Evolutionary conservation across 345 rosid species (phyloP).

Genomic region (Linum tenue): DNA sequence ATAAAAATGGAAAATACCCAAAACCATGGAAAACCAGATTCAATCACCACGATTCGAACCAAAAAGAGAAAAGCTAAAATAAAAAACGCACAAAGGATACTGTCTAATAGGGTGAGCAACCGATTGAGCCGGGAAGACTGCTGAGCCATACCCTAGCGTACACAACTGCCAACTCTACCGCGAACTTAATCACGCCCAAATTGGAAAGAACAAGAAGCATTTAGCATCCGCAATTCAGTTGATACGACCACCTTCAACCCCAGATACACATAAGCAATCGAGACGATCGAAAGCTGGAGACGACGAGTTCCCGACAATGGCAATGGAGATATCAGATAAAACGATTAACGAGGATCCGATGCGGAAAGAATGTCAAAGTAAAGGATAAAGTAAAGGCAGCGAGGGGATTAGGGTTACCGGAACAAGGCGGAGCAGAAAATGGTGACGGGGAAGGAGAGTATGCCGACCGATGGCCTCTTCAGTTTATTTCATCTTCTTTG

Average conservation of each 20-base stretch:
- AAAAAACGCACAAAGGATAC: conserved; percentile 43
- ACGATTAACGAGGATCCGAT: neutral
- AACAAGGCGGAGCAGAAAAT: neutral
- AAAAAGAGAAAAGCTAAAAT: conserved; percentile 3
- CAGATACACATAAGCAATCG: neutral
- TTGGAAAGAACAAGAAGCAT: neutral
- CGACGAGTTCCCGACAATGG: neutral
- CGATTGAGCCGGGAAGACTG: conserved; percentile 95
- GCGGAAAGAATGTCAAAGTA: neutral
- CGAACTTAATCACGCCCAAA: neutral
- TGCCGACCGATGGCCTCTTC: neutral
- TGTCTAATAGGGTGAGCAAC: conserved; percentile 88
- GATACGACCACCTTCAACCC: neutral
- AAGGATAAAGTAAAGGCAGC: no score
- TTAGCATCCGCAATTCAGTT: neutral
- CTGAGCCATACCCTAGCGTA: conserved; percentile 45
- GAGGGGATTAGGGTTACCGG: neutral
- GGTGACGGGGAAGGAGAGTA: neutral
- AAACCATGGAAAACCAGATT: neutral
- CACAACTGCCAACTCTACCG: neutral
- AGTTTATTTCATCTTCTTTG: neutral
- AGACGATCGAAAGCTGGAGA: neutral
- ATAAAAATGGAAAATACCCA: conserved; percentile 5
- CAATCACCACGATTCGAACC: conserved; percentile 18
- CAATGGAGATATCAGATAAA: neutral